Evolutionary conservation across 768 basidiomycete genomes (phyloP).

Genomic region (Gautieria morchelliformis): DNA sequence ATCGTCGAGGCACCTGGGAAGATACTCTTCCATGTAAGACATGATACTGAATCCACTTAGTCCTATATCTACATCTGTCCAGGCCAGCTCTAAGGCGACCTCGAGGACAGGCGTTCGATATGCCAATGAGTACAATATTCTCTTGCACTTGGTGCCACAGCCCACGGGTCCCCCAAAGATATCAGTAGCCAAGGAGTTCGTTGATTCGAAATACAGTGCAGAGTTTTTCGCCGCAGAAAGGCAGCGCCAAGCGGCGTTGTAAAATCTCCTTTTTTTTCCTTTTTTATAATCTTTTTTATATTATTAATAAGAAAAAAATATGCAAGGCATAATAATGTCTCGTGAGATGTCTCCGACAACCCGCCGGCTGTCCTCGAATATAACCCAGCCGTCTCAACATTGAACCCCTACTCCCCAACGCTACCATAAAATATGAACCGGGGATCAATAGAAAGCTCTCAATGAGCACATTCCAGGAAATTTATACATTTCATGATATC

Average conservation of each 20-base stretch:
- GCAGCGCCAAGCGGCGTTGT: neutral
- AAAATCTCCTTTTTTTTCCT: too few relatives aligned
- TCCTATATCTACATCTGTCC: neutral
- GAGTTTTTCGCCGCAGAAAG: constrained; percentile 25
- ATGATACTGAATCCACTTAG: neutral
- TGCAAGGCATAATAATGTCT: too few relatives aligned
- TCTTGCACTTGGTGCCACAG: constrained; percentile 15
- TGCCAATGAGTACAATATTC: constrained; percentile 14
- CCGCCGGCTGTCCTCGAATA: too few relatives aligned
- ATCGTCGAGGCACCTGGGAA: neutral
- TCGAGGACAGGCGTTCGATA: constrained; percentile 17
- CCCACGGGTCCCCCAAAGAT: constrained; percentile 18
- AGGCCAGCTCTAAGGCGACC: constrained; percentile 21
- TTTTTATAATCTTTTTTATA: too few relatives aligned
- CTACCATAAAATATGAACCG: too few relatives aligned
- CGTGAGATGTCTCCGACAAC: too few relatives aligned
- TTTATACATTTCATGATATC: too few relatives aligned
- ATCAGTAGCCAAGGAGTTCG: constrained; percentile 23
- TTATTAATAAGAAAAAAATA: too few relatives aligned
- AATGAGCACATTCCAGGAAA: too few relatives aligned
- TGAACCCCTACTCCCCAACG: too few relatives aligned
- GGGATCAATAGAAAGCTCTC: too few relatives aligned
- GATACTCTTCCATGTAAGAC: neutral
- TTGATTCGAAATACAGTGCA: constrained; percentile 18
- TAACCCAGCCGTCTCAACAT: too few relatives aligned